Conservation (phyloP, 176 grass and related monocot genomes). For the Raddia distichophylla region DNA sequence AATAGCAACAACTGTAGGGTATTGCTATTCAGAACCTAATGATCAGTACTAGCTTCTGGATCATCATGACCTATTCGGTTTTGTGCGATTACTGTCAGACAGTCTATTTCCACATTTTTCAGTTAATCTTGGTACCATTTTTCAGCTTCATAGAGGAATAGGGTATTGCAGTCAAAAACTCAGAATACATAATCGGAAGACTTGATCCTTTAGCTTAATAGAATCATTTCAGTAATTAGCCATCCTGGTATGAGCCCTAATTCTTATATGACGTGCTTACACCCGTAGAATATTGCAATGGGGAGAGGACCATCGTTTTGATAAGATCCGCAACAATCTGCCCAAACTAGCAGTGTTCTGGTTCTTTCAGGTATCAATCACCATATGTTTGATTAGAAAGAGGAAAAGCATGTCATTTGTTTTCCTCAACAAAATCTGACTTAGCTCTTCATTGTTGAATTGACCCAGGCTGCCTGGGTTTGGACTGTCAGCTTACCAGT, state of each 20-base stretch:
- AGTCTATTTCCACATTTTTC: background rate
- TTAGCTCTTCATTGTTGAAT: background rate
- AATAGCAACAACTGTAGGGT: background rate
- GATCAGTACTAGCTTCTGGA: background rate
- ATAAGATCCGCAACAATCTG: constrained; percentile 62
- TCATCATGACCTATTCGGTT: background rate
- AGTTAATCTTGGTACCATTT: background rate
- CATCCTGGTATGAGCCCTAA: background rate
- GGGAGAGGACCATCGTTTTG: constrained; percentile 61
- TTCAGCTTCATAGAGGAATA: background rate
- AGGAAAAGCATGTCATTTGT: background rate
- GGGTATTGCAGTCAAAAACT: background rate
- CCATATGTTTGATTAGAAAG: background rate
- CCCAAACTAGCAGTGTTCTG: constrained; percentile 58
- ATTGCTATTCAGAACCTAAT: background rate
- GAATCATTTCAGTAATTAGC: background rate
- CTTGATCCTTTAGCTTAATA: background rate
- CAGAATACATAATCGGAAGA: background rate
- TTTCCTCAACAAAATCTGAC: background rate
- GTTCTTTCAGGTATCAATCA: constrained; percentile 50
- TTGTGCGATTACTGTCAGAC: background rate
- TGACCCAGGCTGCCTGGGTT: constrained; percentile 57
- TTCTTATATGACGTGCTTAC: background rate
- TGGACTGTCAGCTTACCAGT: constrained; percentile 66
- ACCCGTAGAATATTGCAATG: constrained; percentile 55